These are phyloP conservation scores for Amanita exitialis DNA, from an alignment of 768 basidiomycete genomes.

Conservation along the genomic window DNA sequence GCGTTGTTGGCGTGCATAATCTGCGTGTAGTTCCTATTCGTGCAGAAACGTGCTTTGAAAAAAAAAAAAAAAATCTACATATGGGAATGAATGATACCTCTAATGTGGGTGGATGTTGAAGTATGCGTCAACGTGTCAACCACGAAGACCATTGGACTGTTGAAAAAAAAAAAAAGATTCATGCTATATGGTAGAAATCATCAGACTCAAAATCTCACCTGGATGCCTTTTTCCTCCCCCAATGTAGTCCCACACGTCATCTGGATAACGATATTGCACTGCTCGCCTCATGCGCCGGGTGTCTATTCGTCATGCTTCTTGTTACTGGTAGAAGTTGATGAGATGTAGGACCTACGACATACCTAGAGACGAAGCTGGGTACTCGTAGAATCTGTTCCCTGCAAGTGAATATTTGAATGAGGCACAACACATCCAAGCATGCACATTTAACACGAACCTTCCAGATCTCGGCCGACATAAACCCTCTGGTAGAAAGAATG, in stretches of 20 bases:
- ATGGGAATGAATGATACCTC: slow-evolving; percentile 31
- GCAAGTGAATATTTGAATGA: background rate
- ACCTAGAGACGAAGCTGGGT: slow-evolving; percentile 31
- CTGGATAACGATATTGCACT: slow-evolving; percentile 44
- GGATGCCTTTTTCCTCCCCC: slow-evolving; percentile 49
- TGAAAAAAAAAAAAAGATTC: no score
- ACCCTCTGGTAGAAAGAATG: slow-evolving; percentile 26
- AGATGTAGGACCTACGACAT: background rate
- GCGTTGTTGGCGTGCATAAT: slow-evolving; percentile 41
- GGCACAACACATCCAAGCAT: slow-evolving; percentile 3
- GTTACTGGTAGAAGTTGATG: background rate
- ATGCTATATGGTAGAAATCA: background rate
- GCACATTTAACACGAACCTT: slow-evolving; percentile 28
- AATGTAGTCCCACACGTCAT: slow-evolving; percentile 55
- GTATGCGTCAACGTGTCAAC: slow-evolving; percentile 72
- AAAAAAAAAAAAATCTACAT: background rate
- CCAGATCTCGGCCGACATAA: slow-evolving; percentile 47
- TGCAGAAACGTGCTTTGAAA: slow-evolving; percentile 5
- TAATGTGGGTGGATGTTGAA: slow-evolving; percentile 42
- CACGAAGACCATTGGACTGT: slow-evolving; percentile 71
- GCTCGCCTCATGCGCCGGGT: slow-evolving; percentile 44
- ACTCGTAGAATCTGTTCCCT: slow-evolving; percentile 58
- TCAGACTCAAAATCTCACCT: slow-evolving; percentile 25
- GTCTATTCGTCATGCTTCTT: slow-evolving; percentile 15
- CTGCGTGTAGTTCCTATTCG: slow-evolving; percentile 49